Evolutionary conservation across 164 flowering plant species (phyloP).

Genomic region (Nelumbo lutea): DNA sequence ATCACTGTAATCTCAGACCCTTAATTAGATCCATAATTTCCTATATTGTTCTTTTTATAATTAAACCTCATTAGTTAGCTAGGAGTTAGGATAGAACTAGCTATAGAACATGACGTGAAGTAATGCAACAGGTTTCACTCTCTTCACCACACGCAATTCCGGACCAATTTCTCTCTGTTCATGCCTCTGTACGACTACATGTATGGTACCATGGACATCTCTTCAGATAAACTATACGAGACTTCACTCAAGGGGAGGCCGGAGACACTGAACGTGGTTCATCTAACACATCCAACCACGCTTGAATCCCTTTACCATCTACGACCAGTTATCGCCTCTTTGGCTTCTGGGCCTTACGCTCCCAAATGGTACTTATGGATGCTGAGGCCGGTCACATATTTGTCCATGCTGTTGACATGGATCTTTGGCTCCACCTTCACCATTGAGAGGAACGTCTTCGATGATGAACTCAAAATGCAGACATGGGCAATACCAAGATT

Average conservation of each 20-base stretch:
- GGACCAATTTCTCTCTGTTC: slow-evolving; percentile 47
- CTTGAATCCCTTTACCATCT: slow-evolving; percentile 47
- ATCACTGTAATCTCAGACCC: too few relatives aligned
- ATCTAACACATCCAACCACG: slow-evolving; percentile 50
- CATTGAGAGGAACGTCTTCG: slow-evolving; percentile 40
- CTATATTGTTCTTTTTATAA: too few relatives aligned
- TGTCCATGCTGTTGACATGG: slow-evolving; percentile 39
- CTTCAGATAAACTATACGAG: slow-evolving; percentile 34
- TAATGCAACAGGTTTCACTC: slow-evolving; percentile 2
- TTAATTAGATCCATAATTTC: too few relatives aligned
- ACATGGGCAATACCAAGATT: slow-evolving; percentile 24
- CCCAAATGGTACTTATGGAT: slow-evolving; percentile 45
- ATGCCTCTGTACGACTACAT: slow-evolving; percentile 33
- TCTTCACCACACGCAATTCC: slow-evolving; percentile 1
- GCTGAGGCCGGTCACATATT: slow-evolving; percentile 49
- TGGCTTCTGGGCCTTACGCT: slow-evolving; percentile 25
- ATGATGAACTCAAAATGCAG: slow-evolving; percentile 27
- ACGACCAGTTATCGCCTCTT: slow-evolving; percentile 37
- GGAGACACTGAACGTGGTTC: slow-evolving; percentile 39
- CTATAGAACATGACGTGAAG: too few relatives aligned
- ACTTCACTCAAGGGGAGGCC: slow-evolving; percentile 22
- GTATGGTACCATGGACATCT: slow-evolving; percentile 37
- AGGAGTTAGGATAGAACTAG: too few relatives aligned
- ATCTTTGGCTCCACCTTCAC: slow-evolving; percentile 37
- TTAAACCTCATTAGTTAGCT: too few relatives aligned